Evolutionary conservation across 495 filamentous ascomycete species (phyloP).

Genomic region (Viridothelium virens): DNA sequence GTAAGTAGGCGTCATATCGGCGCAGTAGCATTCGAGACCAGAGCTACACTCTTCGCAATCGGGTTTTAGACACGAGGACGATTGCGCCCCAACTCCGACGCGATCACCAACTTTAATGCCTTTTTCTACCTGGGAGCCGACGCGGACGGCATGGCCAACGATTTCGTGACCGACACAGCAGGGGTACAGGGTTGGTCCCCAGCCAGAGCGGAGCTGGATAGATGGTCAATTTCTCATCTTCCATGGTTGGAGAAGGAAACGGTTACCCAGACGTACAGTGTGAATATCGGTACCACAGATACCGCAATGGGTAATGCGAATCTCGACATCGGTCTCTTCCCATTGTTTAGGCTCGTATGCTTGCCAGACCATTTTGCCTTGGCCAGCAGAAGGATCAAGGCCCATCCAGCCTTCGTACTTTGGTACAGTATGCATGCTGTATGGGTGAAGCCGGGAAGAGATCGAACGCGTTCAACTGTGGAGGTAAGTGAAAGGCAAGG

Average conservation of each 20-base stretch:
- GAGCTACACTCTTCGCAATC: slow-evolving; percentile 63
- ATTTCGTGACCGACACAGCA: slow-evolving; percentile 74
- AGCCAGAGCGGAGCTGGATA: slow-evolving; percentile 30
- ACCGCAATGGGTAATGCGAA: slow-evolving; percentile 72
- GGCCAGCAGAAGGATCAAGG: slow-evolving; percentile 47
- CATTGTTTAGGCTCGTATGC: slow-evolving; percentile 71
- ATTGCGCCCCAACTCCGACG: slow-evolving; percentile 80
- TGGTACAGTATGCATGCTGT: neutral
- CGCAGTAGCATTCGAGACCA: slow-evolving; percentile 61
- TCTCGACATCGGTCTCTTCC: slow-evolving; percentile 69
- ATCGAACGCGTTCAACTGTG: no score
- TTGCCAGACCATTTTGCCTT: slow-evolving; percentile 65
- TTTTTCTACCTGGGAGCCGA: slow-evolving; percentile 55
- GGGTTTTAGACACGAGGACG: slow-evolving; percentile 53
- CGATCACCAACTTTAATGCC: slow-evolving; percentile 68
- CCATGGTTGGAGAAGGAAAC: neutral
- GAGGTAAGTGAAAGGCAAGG: no score
- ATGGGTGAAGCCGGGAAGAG: neutral
- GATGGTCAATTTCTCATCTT: neutral
- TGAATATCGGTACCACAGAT: slow-evolving; percentile 77
- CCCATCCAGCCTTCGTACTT: slow-evolving; percentile 81
- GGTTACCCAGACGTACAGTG: slow-evolving; percentile 55
- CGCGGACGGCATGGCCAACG: slow-evolving; percentile 62
- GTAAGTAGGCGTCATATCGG: slow-evolving; percentile 56
- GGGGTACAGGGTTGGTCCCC: slow-evolving; percentile 58